Evolutionary conservation across 805 yeast genomes (phyloP), one percentile per base, ranked within the genome.

Genomic region (Schwanniomyces vanrijiae): DNA sequence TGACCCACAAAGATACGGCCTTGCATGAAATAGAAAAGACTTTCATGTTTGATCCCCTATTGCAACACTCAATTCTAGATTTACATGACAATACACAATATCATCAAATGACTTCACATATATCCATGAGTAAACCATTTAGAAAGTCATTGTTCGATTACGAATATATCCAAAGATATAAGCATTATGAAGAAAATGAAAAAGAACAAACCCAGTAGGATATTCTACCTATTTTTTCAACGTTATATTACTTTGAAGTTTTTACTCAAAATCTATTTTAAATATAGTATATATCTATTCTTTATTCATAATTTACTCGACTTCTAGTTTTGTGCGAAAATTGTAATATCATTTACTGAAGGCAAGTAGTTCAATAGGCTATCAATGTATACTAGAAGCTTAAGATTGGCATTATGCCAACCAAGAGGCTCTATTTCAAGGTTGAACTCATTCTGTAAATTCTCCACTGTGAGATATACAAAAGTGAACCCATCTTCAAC

Each of bases 81-180:
- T 54, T 57, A 39, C 48, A 48, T 25, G 42, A 42, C n/a, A 58
- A 57, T 35, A 50, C 44, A 8, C 62, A 59, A 4, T 63, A 63
- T 44, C 62, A 63, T 47, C 51, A 56, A 38, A 55, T 63, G 26
- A 61, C 65, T 13, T 53, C 60, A 9, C 54, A 55, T 39, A 60
- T 62, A 46, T 52, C 55, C 24, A 58, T 63, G 60, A 60, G 62
- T 21, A 55, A 48, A 39, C 65, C 68, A 5, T 46, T 61, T 29
- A 48, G 65, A 40, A 55, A 60, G 42, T 46, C 64, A 8, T 55
- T 63, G 34, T 63, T 48, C 39, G 65, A 63, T 42, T 63, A 55
- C 42, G 64, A 61, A 46, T 51, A 60, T 40, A 51, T 55, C 44
- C 64, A 61, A 39, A 37, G 47, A 24, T 46, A 54, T 18, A 47